Base-by-base conservation (phyloP, 2,329 filamentous ascomycete species). In the Cordyceps cicadae region DNA sequence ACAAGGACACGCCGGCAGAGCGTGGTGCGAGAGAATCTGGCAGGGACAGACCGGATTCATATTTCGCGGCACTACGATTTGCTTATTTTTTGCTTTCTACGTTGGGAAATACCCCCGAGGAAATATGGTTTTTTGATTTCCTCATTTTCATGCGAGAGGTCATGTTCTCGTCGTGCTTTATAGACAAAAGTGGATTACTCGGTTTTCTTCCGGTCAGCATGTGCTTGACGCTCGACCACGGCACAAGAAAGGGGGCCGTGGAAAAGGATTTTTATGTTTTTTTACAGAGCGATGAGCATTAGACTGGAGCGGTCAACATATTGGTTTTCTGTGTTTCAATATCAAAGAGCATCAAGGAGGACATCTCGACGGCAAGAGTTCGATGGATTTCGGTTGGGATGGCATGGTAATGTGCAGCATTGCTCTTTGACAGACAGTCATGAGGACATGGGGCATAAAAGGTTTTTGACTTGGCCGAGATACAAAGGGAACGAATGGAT, bases 161-260 rank as follows among this genome's bases (percentile, higher is more conserved):
- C 74, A 73, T 76, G 74, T 70, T 72, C 73, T 76, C 74, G 74
- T 73, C 74, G 73, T 74, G 70, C 71, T 66, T 73, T 76, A 81
- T 85, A 85, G 82, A 85, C 79, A 84, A 84, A 85, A 84, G 80
- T 80, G 81, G 81, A 82, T 83, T 83, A 82, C 80, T 84, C 81
- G 76, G 79, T 80, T 81, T 81, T 75, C 34, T 37, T 82, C 77
- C 79, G 74, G 78, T 78, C 72, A 63, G 65, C 63, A 70, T 59
- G 68, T 69, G 72, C 74, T 74, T 69, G 66, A 67, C 68, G 67
- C 69, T 70, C 67, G 64, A 52, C 63, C 62, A 67, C 66, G 66
- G 67, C 71, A 68, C 60, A 56, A 62, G 61, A 59, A 59, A 56
- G 52, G 55, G 46, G 52, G 50, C 48, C 32, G 52, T 54, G 69